phyloP scores from a whole-genome alignment of 805 yeast genomes.

The Cephaloascus fragrans region DNA sequence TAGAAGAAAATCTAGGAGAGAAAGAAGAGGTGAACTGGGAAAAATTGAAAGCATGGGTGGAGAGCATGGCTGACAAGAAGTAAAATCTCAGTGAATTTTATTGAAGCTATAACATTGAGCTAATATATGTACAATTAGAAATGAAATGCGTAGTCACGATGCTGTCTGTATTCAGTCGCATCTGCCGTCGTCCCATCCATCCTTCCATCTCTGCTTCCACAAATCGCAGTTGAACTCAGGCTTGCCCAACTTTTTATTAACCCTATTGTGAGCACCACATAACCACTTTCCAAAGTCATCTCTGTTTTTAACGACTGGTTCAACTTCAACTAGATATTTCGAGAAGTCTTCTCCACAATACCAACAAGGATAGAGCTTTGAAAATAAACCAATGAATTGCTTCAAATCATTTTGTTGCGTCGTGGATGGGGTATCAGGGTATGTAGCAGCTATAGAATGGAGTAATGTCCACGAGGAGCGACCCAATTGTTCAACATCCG shows the following conservation, averaged over 20 bases:
- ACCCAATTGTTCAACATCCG: constrained; percentile 78
- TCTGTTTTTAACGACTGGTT: constrained; percentile 52
- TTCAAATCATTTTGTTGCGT: constrained; percentile 63
- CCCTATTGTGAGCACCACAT: constrained; percentile 91
- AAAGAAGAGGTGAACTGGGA: constrained; percentile 30
- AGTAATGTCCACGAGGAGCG: constrained; percentile 86
- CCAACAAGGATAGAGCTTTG: constrained; percentile 87
- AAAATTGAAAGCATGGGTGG: constrained; percentile 32
- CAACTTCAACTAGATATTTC: constrained; percentile 40
- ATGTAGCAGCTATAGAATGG: constrained; percentile 84
- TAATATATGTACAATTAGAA: no score
- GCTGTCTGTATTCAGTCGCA: no score
- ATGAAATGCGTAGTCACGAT: no score
- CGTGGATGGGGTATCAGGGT: constrained; percentile 59
- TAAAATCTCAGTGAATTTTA: no score
- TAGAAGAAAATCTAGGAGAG: constrained; percentile 14
- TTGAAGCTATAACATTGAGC: no score
- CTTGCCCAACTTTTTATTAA: constrained; percentile 81
- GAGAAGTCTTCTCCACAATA: constrained; percentile 84
- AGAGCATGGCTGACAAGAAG: constrained; percentile 24
- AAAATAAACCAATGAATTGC: constrained; percentile 59
- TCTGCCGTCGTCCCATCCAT: constrained; percentile 75
- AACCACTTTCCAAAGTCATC: constrained; percentile 86
- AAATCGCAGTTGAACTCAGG: constrained; percentile 76
- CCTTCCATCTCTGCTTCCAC: constrained; percentile 93